These are phyloP conservation scores for Pharnaceum exiguum DNA, from an alignment of 148 eudicot genomes.

Conservation along the genomic window DNA sequence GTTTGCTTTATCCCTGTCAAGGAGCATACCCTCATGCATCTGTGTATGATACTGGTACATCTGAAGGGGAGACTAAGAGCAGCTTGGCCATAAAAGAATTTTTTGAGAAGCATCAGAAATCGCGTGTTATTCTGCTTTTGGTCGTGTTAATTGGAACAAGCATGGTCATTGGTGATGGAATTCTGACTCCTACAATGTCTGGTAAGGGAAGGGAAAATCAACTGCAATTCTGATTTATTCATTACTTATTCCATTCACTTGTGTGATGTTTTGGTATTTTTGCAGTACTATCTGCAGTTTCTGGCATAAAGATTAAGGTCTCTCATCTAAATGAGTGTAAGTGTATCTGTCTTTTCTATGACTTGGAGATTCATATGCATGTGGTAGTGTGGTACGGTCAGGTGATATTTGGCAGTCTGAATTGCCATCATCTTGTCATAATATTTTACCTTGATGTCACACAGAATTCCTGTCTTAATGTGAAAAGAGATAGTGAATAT, in stretches of 20 bases:
- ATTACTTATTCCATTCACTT: not conserved
- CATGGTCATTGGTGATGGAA: slow-evolving; percentile 54
- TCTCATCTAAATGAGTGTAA: slow-evolving; percentile 34
- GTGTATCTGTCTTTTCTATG: not conserved
- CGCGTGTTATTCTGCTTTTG: slow-evolving; percentile 35
- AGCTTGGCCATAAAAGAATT: slow-evolving; percentile 29
- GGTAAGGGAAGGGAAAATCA: slow-evolving; percentile 15
- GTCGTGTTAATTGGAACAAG: slow-evolving; percentile 44
- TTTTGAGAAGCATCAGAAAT: slow-evolving; percentile 28
- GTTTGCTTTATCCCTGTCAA: slow-evolving; percentile 22
- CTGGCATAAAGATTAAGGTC: slow-evolving; percentile 34
- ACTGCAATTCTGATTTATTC: not conserved
- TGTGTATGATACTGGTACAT: slow-evolving; percentile 3
- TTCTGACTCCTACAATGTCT: slow-evolving; percentile 52
- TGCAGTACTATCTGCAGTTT: slow-evolving; percentile 53
- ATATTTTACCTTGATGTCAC: not conserved
- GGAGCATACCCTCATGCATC: slow-evolving; percentile 11
- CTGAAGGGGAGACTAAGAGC: slow-evolving; percentile 19
- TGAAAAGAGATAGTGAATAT: no score
- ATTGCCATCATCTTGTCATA: not conserved
- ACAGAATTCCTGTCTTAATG: not conserved
- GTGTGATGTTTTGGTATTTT: not conserved
- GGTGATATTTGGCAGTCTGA: not conserved
- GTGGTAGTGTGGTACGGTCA: no score
- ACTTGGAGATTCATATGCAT: no score